Evolutionary conservation across 495 filamentous ascomycete genomes (phyloP).

Genomic region (Penicillium atrosanguineum): DNA sequence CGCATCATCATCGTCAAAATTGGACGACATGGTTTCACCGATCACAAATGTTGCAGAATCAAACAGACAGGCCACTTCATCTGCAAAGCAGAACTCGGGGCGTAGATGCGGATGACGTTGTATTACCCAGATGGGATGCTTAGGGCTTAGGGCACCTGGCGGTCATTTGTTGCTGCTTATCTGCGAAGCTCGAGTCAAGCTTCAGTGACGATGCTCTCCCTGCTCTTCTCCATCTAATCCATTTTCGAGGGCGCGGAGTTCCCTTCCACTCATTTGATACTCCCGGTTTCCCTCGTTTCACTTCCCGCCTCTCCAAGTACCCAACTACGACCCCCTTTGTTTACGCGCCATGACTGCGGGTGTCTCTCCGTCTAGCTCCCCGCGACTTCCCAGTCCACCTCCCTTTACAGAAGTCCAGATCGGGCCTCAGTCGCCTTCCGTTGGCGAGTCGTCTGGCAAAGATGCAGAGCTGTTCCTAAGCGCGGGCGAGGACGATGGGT

Average conservation of each 20-base stretch:
- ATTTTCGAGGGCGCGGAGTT: conserved; percentile 14
- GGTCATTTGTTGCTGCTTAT: conserved; percentile 31
- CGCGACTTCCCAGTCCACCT: conserved; percentile 83
- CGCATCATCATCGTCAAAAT: conserved; percentile 65
- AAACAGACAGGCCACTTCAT: neutral
- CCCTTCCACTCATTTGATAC: conserved; percentile 23
- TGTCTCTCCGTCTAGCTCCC: conserved; percentile 74
- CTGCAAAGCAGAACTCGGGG: neutral
- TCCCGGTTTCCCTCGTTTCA: conserved; percentile 19
- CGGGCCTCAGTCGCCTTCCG: conserved; percentile 74
- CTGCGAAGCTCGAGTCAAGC: conserved; percentile 12
- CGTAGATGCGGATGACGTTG: conserved; percentile 47
- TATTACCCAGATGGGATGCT: conserved; percentile 24
- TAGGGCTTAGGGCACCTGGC: conserved; percentile 42
- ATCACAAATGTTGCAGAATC: neutral
- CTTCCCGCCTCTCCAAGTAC: conserved; percentile 15
- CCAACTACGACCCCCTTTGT: neutral
- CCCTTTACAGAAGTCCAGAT: conserved; percentile 90
- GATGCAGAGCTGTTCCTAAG: conserved; percentile 36
- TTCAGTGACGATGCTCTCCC: conserved; percentile 10
- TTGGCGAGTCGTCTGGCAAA: conserved; percentile 49
- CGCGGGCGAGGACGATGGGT: conserved; percentile 58
- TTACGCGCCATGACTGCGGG: conserved; percentile 44
- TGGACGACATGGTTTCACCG: conserved; percentile 26
- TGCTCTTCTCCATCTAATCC: conserved; percentile 16